These are phyloP conservation scores for Aspergillus costaricaensis DNA, from an alignment of 2,329 filamentous ascomycete species.

Conservation along the genomic window DNA sequence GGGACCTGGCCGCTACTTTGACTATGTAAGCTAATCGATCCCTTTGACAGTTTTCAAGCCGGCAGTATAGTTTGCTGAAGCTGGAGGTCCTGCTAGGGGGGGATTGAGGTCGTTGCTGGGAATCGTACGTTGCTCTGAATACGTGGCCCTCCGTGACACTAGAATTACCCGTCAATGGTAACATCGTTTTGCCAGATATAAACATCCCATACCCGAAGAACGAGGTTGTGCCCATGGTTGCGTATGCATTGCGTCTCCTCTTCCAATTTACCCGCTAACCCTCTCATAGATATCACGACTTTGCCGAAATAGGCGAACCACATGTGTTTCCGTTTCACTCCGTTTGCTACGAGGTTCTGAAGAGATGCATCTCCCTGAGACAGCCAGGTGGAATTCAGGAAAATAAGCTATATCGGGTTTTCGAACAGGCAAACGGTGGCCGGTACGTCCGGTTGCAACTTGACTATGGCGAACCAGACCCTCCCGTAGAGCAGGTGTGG, in stretches of 20 bases:
- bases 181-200: too few species aligned
- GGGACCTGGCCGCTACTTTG: too few species aligned
- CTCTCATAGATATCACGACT: not conserved
- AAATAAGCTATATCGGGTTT: not conserved
- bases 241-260: not conserved
- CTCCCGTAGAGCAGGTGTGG: slow-evolving; percentile 4
- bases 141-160: too few species aligned
- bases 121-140: too few species aligned
- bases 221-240: not conserved
- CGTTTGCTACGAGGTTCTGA: slow-evolving; percentile 4
- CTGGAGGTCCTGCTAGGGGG: too few species aligned
- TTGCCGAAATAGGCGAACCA: not conserved
- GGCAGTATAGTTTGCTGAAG: too few species aligned
- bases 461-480: slow-evolving; percentile 6
- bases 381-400: not conserved
- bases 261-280: not conserved
- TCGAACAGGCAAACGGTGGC: not conserved
- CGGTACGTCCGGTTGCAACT: slow-evolving; percentile 8
- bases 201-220: too few species aligned
- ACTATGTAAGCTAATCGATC: too few species aligned
- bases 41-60: too few species aligned
- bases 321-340: slow-evolving; percentile 3
- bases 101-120: too few species aligned
- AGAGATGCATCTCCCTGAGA: not conserved
- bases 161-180: too few species aligned